phyloP scores from a whole-genome alignment of 2,329 filamentous ascomycete genomes.

The Xylariaceae sp. region DNA sequence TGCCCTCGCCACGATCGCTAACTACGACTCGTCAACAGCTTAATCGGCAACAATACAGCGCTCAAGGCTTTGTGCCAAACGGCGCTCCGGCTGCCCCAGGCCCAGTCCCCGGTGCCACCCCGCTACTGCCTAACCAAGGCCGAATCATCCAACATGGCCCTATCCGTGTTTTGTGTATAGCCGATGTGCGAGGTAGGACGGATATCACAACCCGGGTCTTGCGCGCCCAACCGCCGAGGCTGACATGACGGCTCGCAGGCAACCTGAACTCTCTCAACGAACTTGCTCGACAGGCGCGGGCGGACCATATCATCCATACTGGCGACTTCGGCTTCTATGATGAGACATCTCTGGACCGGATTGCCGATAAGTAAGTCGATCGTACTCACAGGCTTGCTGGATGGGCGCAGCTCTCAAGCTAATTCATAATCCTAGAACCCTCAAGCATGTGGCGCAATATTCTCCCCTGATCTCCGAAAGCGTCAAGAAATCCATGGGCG shows the following conservation, averaged over 20 bases:
- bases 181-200: constrained; percentile 62
- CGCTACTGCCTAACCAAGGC: constrained; percentile 62
- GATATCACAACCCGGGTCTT: constrained; percentile 1
- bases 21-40: constrained; percentile 24
- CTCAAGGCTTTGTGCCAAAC: constrained; percentile 58
- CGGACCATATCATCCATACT: constrained; percentile 97
- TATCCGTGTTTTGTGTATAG: constrained; percentile 63
- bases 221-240: constrained; percentile 6
- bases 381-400: neutral
- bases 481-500: constrained; percentile 61
- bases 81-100: constrained; percentile 45
- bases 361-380: constrained; percentile 84
- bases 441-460: constrained; percentile 98
- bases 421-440: constrained; percentile 55
- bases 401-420: constrained; percentile 2
- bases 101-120: constrained; percentile 53
- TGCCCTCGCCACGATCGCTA: too few relatives aligned
- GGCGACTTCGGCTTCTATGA: constrained; percentile 99
- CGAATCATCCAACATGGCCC: constrained; percentile 61
- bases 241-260: constrained; percentile 48
- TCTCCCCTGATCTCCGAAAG: constrained; percentile 85
- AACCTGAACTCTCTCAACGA: constrained; percentile 95
- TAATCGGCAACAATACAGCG: constrained; percentile 40
- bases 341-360: constrained; percentile 88
- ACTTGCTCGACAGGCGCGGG: constrained; percentile 86